These are phyloP conservation scores for Chalciporus chontae DNA, from an alignment of 768 basidiomycete genomes.

Conservation along the genomic window DNA sequence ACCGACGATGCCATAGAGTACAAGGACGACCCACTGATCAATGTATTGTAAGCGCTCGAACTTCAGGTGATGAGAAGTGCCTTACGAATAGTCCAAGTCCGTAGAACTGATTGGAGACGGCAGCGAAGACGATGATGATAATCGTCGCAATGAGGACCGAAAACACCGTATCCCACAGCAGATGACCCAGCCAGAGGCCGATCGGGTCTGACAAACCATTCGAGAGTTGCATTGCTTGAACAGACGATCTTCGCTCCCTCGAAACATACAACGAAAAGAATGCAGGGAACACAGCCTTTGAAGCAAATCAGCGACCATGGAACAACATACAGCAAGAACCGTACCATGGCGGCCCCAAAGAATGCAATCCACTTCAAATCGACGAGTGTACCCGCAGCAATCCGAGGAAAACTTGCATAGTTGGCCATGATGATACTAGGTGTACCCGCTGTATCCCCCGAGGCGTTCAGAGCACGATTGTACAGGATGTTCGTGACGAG, in stretches of 20 bases:
- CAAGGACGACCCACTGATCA: conserved; percentile 63
- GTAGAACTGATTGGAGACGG: conserved; percentile 58
- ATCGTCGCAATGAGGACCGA: conserved; percentile 59
- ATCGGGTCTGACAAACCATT: conserved; percentile 69
- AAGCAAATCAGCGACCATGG: background rate
- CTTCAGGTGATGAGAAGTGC: conserved; percentile 16
- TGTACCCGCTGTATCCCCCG: conserved; percentile 34
- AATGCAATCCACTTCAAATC: conserved; percentile 75
- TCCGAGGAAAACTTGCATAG: conserved; percentile 55
- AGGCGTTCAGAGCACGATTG: conserved; percentile 55
- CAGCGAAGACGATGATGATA: conserved; percentile 59
- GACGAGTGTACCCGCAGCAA: conserved; percentile 52
- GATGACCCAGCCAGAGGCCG: conserved; percentile 77
- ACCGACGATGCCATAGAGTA: conserved; percentile 66
- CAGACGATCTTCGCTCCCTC: conserved; percentile 59
- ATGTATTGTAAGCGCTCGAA: background rate
- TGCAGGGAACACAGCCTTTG: conserved; percentile 71
- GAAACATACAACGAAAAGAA: conserved; percentile 80
- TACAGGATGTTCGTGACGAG: conserved; percentile 65
- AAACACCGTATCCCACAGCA: conserved; percentile 67
- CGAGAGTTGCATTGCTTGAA: conserved; percentile 80
- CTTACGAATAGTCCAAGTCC: conserved; percentile 61
- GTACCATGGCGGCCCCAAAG: conserved; percentile 69
- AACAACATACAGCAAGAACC: conserved; percentile 3
- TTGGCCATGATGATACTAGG: conserved; percentile 56